Conservation (phyloP, 1,284 basidiomycete genomes). For the Porodaedalea pini region DNA sequence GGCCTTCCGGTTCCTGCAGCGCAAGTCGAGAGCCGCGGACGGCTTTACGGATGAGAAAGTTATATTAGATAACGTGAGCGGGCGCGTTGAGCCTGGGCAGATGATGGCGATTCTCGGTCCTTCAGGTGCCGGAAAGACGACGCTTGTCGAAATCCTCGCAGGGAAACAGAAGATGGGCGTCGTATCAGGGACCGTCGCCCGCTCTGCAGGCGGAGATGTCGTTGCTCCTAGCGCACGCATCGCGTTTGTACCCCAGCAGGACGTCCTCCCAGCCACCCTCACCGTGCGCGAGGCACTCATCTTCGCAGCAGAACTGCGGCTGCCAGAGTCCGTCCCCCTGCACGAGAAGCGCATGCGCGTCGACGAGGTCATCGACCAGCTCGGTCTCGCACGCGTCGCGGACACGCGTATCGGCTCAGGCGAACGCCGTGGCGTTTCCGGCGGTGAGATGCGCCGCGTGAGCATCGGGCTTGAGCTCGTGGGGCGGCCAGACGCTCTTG, state of each 20-base stretch:
- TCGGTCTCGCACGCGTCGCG: slow-evolving; percentile 71
- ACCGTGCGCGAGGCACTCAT: slow-evolving; percentile 82
- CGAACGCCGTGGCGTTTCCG: slow-evolving; percentile 77
- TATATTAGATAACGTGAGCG: slow-evolving; percentile 70
- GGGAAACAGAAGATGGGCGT: slow-evolving; percentile 71
- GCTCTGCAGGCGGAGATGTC: slow-evolving; percentile 37
- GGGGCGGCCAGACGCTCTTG: slow-evolving; percentile 73
- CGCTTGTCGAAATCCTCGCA: slow-evolving; percentile 80
- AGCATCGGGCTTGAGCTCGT: slow-evolving; percentile 84
- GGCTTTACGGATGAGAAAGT: slow-evolving; percentile 47
- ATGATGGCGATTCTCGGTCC: slow-evolving; percentile 88
- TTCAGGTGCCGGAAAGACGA: slow-evolving; percentile 84
- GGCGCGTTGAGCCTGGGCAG: slow-evolving; percentile 68
- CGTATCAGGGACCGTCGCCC: slow-evolving; percentile 62
- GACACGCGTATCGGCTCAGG: slow-evolving; percentile 77
- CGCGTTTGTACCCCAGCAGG: slow-evolving; percentile 85
- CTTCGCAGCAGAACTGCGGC: slow-evolving; percentile 79
- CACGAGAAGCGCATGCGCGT: slow-evolving; percentile 67
- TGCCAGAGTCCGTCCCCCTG: slow-evolving; percentile 77
- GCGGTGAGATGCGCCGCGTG: slow-evolving; percentile 82
- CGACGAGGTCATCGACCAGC: slow-evolving; percentile 63
- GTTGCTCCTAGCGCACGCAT: slow-evolving; percentile 46
- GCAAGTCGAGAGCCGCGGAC: slow-evolving; percentile 1
- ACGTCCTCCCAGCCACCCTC: slow-evolving; percentile 73
- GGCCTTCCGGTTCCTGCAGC: slow-evolving; percentile 18